Evolutionary conservation across 345 rosid genomes (phyloP), one percentile per base, ranked within the genome.

Genomic region (Citrus inodora): DNA sequence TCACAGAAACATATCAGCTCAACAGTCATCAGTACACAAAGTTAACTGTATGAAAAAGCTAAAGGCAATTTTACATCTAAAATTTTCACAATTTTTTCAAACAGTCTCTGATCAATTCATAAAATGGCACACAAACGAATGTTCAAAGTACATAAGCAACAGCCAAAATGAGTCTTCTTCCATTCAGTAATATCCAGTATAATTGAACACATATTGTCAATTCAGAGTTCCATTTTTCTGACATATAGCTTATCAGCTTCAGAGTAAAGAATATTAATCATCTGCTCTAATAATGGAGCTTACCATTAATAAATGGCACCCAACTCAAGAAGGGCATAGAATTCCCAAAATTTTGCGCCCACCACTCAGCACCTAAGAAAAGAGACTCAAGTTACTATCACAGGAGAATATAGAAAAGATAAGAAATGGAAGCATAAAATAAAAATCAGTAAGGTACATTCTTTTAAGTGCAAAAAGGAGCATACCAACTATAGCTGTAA

Each of bases 291-390:
- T 9, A 28, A 67, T 55, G 46, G 22, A 40, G 17, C 82, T 87
- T 90, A 94, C 99, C 96, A 38, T 82, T 87, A 33, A 93, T 27
- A 73, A 84, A 75, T 7, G 98, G 98, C 79, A 97, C 91, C 99
- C 98, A 97, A 81, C 88, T 85, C 48, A 97, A 68, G 28, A 91
- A 79, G 27, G 97, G 92, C 17, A 97, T 13, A 35, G 99, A 87
- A 81, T 86, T 78, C 32, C 92, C 93, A 78, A 94, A 85, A 17
- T 80, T 79, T 74, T 87, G 98, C 71, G 67, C 83, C 99, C 99
- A 97, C 98, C 99, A 97, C 80, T 91, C 93, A 42, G 98, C 94
- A 84, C 99, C 99, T 97, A 61, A 63, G 32, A 77, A 48, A 74
- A 75, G 25, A 60, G 67, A 76, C 40, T 40, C 38, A 33, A 68